Evolutionary conservation across 2,329 filamentous ascomycete species (phyloP).

Genomic region (Tolypocladium pustulatum): DNA sequence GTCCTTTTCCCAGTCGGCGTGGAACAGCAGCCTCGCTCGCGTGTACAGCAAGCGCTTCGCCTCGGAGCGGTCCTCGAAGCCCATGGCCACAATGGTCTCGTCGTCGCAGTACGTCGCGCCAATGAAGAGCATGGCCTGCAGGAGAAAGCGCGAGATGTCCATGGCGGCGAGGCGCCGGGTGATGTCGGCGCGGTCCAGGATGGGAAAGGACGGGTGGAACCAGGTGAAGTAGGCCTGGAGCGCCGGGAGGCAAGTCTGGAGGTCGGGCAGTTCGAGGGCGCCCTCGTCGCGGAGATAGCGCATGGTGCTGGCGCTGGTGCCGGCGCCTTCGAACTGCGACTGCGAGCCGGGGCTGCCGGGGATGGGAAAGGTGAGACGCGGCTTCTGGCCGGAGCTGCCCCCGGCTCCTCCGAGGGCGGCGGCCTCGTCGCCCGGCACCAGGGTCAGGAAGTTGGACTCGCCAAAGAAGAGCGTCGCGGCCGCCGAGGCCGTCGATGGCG

Average conservation of each 20-base stretch:
- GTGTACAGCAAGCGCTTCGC: constrained; percentile 40
- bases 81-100: constrained; percentile 29
- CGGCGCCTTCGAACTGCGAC: constrained; percentile 12
- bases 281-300: constrained; percentile 36
- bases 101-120: constrained; percentile 43
- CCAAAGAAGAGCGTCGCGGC: constrained; percentile 24
- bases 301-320: constrained; percentile 35
- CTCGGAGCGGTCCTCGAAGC: constrained; percentile 35
- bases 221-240: constrained; percentile 43
- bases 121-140: constrained; percentile 44
- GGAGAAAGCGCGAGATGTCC: constrained; percentile 34
- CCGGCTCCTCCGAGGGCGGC: neutral
- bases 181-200: constrained; percentile 36
- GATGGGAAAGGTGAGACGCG: constrained; percentile 19
- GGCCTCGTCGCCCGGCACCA: constrained; percentile 16
- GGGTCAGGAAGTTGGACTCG: constrained; percentile 27
- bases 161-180: constrained; percentile 25
- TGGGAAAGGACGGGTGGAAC: constrained; percentile 46
- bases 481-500: constrained; percentile 8
- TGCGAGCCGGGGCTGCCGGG: constrained; percentile 14
- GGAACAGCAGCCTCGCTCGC: constrained; percentile 38
- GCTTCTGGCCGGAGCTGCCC: constrained; percentile 7
- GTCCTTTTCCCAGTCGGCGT: constrained; percentile 41
- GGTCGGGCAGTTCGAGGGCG: constrained; percentile 33
- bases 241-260: constrained; percentile 28